Percentiles rank a stretch among this genome's conserved stretches.
Conservation (phyloP, 371 early-diverging fungal genomes). For the Mucor plumbeus region DNA sequence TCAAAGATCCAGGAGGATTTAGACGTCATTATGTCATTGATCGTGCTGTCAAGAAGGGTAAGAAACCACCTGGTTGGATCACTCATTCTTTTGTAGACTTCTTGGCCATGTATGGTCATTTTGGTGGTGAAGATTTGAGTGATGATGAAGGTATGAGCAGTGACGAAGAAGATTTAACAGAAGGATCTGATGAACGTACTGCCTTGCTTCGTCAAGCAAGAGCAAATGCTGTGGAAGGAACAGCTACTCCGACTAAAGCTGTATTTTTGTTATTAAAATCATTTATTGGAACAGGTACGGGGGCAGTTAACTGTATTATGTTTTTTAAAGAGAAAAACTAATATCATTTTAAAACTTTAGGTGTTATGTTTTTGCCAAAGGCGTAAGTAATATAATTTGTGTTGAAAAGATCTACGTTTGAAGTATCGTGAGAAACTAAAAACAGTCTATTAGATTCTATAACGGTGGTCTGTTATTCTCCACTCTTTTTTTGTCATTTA, state of each 20-base stretch:
- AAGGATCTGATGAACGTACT: conserved; percentile 35
- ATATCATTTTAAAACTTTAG: conserved; percentile 12
- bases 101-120: conserved; percentile 91
- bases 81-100: conserved; percentile 93
- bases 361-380: conserved; percentile 35
- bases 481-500: conserved; percentile 49
- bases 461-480: conserved; percentile 74
- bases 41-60: conserved; percentile 71
- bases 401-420: not conserved
- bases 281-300: conserved; percentile 85
- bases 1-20: conserved; percentile 86
- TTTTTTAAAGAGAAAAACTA: not conserved
- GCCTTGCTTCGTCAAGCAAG: conserved; percentile 55
- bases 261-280: conserved; percentile 77
- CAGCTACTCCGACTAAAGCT: conserved; percentile 72
- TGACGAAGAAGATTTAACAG: conserved; percentile 40
- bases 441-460: conserved; percentile 49
- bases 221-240: conserved; percentile 61
- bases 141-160: conserved; percentile 83
- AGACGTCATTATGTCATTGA: conserved; percentile 83
- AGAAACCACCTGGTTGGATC: conserved; percentile 67
- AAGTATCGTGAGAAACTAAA: conserved; percentile 5
- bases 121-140: conserved; percentile 93
- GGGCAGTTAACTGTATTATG: conserved; percentile 48
- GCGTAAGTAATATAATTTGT: conserved; percentile 22